These are phyloP conservation scores for Chenopodium quinoa DNA, from an alignment of 148 eudicot species.

Conservation along the genomic window DNA sequence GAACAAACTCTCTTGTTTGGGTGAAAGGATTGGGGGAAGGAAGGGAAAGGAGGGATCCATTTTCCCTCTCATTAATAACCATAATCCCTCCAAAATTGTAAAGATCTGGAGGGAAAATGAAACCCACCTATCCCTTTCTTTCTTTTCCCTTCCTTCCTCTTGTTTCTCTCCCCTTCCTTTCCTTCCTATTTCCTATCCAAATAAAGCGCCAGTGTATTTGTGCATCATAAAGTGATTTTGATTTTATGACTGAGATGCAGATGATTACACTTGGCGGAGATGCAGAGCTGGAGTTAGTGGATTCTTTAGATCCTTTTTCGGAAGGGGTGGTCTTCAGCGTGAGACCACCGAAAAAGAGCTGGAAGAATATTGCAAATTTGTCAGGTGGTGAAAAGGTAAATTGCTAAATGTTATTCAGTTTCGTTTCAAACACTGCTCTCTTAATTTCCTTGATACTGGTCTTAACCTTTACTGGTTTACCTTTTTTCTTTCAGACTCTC, in stretches of 20 bases:
- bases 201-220: too few species aligned
- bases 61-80: too few species aligned
- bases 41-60: too few species aligned
- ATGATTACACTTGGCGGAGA: conserved; percentile 99
- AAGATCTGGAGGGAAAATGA: too few species aligned
- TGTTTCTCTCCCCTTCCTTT: too few species aligned
- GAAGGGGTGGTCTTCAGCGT: conserved; percentile 99
- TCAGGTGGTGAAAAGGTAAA: conserved; percentile 98
- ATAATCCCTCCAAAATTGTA: too few species aligned
- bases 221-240: neutral
- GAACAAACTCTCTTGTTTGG: too few species aligned
- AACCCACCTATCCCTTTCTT: too few species aligned
- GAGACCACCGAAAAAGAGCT: conserved; percentile 96
- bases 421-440: neutral
- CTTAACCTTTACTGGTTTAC: neutral
- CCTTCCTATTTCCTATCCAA: too few species aligned
- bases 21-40: too few species aligned
- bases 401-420: neutral
- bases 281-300: conserved; percentile 97
- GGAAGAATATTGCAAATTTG: conserved; percentile 95
- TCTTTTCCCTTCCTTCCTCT: too few species aligned
- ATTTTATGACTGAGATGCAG: conserved; percentile 35
- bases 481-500: conserved; percentile 58
- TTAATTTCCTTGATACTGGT: neutral
- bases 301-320: conserved; percentile 95